Percentiles rank a stretch among this genome's conserved stretches.
Conservation (phyloP, 495 filamentous ascomycete genomes). For the Penicillium bovifimosum region DNA sequence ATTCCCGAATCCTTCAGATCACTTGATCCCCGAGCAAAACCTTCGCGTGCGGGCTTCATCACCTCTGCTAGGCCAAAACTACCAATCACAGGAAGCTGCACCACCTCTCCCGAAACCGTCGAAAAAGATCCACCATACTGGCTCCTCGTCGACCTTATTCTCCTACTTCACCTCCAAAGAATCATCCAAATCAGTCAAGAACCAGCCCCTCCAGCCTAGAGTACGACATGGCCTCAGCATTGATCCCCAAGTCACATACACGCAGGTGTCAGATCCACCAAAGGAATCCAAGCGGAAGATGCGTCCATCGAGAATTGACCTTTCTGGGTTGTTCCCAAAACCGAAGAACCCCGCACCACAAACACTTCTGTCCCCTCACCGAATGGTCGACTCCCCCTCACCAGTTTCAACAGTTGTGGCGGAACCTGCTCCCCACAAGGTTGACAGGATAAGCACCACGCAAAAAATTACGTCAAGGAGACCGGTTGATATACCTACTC, state of each 20-base stretch:
- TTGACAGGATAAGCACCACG: slow-evolving; percentile 10
- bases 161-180: slow-evolving; percentile 36
- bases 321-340: slow-evolving; percentile 45
- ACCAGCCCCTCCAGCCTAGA: slow-evolving; percentile 18
- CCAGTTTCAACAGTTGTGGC: slow-evolving; percentile 34
- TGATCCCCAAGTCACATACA: slow-evolving; percentile 23
- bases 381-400: slow-evolving; percentile 41
- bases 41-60: slow-evolving; percentile 43
- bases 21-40: slow-evolving; percentile 23
- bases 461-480: slow-evolving; percentile 14
- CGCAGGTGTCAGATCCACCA: slow-evolving; percentile 18
- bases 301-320: slow-evolving; percentile 39
- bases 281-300: slow-evolving; percentile 40
- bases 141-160: slow-evolving; percentile 34
- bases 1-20: slow-evolving; percentile 21
- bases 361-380: slow-evolving; percentile 40
- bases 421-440: slow-evolving; percentile 20
- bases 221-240: slow-evolving; percentile 19
- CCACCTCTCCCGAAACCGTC: slow-evolving; percentile 25
- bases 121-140: slow-evolving; percentile 32
- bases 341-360: slow-evolving; percentile 27
- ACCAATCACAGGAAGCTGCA: slow-evolving; percentile 22
- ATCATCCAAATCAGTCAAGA: slow-evolving; percentile 17
- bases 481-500: slow-evolving; percentile 27
- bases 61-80: slow-evolving; percentile 37